A percentile compares a stretch with the other conserved stretches of the same genome.
These are phyloP conservation scores for Torulaspora delbrueckii DNA, from an alignment of 805 yeast species.

Conservation along the genomic window DNA sequence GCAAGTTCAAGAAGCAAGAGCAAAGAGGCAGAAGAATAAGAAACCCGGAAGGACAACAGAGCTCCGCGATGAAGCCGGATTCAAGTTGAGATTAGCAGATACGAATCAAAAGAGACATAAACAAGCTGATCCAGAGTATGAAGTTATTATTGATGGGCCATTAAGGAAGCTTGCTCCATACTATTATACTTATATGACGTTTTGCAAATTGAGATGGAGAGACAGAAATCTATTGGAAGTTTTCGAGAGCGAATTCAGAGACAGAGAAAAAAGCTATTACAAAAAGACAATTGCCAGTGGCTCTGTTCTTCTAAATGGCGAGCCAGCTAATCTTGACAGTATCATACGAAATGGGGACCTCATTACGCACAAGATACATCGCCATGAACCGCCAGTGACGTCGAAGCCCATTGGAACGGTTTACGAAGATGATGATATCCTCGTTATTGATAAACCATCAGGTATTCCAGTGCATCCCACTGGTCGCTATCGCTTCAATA, in stretches of 20 bases:
- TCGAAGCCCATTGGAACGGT: constrained; percentile 56
- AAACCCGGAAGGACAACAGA: constrained; percentile 12
- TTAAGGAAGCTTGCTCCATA: constrained; percentile 78
- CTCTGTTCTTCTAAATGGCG: constrained; percentile 65
- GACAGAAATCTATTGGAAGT: constrained; percentile 75
- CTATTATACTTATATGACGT: constrained; percentile 82
- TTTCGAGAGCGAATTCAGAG: constrained; percentile 80
- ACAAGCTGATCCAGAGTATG: constrained; percentile 55
- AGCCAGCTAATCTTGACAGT: constrained; percentile 58
- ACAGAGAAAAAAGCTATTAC: constrained; percentile 65
- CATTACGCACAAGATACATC: constrained; percentile 70
- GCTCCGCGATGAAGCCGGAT: constrained; percentile 30
- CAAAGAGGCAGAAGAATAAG: constrained; percentile 12
- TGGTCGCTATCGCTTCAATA: constrained; percentile 71
- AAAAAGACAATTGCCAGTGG: constrained; percentile 52
- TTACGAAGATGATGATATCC: constrained; percentile 64
- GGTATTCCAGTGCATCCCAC: constrained; percentile 97
- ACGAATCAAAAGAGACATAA: constrained; percentile 39
- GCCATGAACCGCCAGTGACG: constrained; percentile 87
- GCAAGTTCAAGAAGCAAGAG: constrained; percentile 9
- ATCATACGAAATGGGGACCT: constrained; percentile 76
- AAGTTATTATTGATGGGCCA: constrained; percentile 52
- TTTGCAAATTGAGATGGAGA: constrained; percentile 89
- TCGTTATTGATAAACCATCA: constrained; percentile 88
- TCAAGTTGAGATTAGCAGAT: constrained; percentile 26